Conservation (phyloP, 1,139 yeast species). For the Blastobotrys capitulatus region DNA sequence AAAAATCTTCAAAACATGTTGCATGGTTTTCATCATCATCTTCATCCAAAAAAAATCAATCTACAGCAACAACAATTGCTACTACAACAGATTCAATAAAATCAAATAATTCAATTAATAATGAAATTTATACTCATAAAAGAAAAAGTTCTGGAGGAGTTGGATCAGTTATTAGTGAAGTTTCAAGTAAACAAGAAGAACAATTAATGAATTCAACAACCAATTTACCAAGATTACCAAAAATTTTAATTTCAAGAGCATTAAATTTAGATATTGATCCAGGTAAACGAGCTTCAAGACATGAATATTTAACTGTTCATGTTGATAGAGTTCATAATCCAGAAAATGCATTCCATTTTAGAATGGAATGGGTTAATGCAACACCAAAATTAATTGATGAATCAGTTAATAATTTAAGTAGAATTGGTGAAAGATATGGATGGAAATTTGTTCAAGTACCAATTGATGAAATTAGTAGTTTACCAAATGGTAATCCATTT, state of each 20-base stretch:
- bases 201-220: too few species aligned
- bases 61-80: background rate
- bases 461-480: constrained; percentile 75
- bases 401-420: constrained; percentile 71
- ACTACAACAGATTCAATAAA: background rate
- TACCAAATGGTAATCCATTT: constrained; percentile 77
- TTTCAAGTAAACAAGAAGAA: constrained; percentile 11
- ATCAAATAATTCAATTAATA: background rate
- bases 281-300: constrained; percentile 59
- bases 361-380: constrained; percentile 89
- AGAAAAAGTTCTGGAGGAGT: constrained; percentile 14
- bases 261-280: constrained; percentile 77
- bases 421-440: constrained; percentile 83
- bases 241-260: constrained; percentile 50
- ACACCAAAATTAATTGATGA: constrained; percentile 89
- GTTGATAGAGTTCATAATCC: constrained; percentile 92
- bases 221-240: constrained; percentile 21
- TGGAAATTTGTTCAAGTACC: constrained; percentile 87
- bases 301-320: constrained; percentile 77
- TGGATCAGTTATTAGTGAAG: constrained; percentile 7
- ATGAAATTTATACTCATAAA: constrained; percentile 5
- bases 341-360: constrained; percentile 85
- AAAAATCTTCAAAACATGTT: constrained; percentile 6
- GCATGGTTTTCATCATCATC: constrained; percentile 16
- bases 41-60: background rate